These are phyloP conservation scores for Prunus persica DNA, from an alignment of 306 rosid genomes.

Conservation along the genomic window DNA sequence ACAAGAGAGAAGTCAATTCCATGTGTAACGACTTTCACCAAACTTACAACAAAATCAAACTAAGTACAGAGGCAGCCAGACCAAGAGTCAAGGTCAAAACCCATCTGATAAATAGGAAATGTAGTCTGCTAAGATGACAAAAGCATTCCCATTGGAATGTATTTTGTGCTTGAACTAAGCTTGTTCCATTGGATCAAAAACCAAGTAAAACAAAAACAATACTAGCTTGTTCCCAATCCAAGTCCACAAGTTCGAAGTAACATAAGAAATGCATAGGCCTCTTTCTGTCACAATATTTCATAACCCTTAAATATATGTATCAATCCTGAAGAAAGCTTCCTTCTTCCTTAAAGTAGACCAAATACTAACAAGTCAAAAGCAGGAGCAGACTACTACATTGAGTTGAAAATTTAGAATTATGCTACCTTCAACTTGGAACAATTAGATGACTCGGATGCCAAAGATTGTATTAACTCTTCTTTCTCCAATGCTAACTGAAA, in stretches of 20 bases:
- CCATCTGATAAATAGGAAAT: neutral
- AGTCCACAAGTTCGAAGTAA: neutral
- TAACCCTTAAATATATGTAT: neutral
- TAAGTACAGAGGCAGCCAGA: neutral
- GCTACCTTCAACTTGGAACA: slow-evolving; percentile 80
- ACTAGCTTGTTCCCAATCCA: neutral
- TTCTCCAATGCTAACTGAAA: slow-evolving; percentile 87
- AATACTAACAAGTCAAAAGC: neutral
- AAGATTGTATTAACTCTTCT: slow-evolving; percentile 73
- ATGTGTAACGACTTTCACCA: neutral
- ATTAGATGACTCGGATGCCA: slow-evolving; percentile 72
- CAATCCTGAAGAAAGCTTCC: neutral
- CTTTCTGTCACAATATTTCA: neutral
- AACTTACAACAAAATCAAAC: neutral
- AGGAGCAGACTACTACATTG: neutral
- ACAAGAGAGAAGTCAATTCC: neutral
- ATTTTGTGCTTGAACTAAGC: neutral
- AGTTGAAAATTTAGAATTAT: neutral
- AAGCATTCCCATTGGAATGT: neutral
- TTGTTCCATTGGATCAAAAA: neutral
- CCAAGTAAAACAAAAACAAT: neutral
- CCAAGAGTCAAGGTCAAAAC: neutral
- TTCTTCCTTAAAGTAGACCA: neutral
- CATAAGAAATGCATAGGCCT: neutral
- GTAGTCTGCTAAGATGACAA: neutral